Conservation (phyloP, 1,284 basidiomycete genomes). For the Peniophora sp. region DNA sequence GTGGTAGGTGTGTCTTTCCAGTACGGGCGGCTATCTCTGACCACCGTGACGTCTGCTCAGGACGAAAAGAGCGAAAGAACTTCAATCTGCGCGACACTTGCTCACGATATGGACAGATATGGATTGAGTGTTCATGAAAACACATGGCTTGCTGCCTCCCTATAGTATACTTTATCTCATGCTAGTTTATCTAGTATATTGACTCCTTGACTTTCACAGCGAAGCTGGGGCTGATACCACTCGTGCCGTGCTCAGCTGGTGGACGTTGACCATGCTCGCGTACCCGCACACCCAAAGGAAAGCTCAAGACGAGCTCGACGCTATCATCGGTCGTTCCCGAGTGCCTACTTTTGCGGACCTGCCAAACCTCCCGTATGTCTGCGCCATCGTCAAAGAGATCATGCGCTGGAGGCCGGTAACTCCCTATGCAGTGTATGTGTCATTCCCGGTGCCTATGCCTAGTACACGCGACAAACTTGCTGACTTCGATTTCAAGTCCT, state of each 20-base stretch:
- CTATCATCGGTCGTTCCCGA: conserved; percentile 20
- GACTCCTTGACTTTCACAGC: not conserved
- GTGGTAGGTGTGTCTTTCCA: conserved; percentile 4
- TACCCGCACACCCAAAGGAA: conserved; percentile 19
- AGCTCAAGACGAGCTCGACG: conserved; percentile 23
- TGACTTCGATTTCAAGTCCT: conserved; percentile 2
- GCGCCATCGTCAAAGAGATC: conserved; percentile 22
- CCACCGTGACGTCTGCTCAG: conserved; percentile 3
- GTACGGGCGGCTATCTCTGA: not conserved
- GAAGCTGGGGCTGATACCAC: conserved; percentile 15
- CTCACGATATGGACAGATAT: conserved; percentile 7
- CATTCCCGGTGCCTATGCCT: too few species aligned
- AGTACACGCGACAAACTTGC: not conserved
- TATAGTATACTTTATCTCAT: conserved; percentile 11
- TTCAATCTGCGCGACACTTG: conserved; percentile 8
- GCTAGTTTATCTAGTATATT: not conserved
- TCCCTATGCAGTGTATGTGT: not conserved
- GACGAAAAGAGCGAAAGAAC: conserved; percentile 10
- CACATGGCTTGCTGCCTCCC: conserved; percentile 13
- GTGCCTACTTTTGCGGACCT: conserved; percentile 23
- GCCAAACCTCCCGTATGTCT: conserved; percentile 19
- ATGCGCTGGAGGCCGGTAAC: conserved; percentile 21
- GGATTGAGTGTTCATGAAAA: conserved; percentile 10
- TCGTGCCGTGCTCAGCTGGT: conserved; percentile 14
- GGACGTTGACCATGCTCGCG: conserved; percentile 20